Evolutionary conservation across 441 rosid genomes (phyloP).

Genomic region (Syzygium syzygioides): DNA sequence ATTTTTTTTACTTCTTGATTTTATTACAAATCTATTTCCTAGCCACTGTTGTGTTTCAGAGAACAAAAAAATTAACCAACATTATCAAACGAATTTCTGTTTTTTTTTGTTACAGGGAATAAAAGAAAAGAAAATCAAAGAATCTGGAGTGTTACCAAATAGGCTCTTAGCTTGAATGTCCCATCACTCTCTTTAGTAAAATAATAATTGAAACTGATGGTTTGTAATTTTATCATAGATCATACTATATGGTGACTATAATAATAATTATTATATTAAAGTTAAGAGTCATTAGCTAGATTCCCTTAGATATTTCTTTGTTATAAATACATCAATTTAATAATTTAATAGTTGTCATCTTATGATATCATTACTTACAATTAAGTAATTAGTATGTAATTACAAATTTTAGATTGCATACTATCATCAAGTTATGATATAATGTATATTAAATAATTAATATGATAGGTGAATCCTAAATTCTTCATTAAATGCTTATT

Average conservation of each 20-base stretch:
- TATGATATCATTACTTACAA: not conserved
- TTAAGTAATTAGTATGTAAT: not conserved
- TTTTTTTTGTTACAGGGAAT: no score
- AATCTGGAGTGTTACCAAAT: no score
- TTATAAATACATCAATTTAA: not conserved
- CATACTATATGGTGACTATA: not conserved
- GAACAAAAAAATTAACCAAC: no score
- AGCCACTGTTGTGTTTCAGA: no score
- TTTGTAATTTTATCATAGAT: not conserved
- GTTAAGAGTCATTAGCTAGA: no score
- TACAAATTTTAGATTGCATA: not conserved
- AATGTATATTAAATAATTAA: not conserved
- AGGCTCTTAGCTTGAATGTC: not conserved
- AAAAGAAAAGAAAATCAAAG: no score
- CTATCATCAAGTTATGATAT: not conserved
- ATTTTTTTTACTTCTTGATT: no score
- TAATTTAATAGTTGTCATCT: not conserved
- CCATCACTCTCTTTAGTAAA: not conserved
- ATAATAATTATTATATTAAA: not conserved
- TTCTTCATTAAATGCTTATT: not conserved
- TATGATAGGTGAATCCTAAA: not conserved
- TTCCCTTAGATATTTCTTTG: not conserved
- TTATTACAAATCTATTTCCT: no score
- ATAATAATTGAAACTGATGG: not conserved
- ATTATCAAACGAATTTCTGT: accelerated